phyloP scores from a whole-genome alignment of 495 filamentous ascomycete genomes.

The Talaromyces liani region DNA sequence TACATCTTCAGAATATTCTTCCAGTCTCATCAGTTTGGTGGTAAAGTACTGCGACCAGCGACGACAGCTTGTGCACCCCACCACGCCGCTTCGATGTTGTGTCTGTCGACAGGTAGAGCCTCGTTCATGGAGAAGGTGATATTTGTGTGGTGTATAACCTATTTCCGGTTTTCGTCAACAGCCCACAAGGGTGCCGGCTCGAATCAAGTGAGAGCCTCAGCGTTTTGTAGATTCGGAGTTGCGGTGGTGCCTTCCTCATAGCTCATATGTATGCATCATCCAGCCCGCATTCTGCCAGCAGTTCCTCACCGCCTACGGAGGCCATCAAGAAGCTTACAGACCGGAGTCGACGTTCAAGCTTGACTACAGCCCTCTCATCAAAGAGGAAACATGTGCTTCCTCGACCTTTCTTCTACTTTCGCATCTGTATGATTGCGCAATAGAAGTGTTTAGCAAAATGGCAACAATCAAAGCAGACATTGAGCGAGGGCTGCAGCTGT shows the following conservation, averaged over 20 bases:
- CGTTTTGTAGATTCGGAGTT: background rate
- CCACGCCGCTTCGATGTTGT: background rate
- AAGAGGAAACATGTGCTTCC: background rate
- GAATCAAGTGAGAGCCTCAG: background rate
- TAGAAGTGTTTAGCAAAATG: background rate
- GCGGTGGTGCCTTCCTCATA: background rate
- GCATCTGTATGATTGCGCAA: background rate
- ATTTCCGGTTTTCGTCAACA: background rate
- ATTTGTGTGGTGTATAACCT: background rate
- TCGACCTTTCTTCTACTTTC: background rate
- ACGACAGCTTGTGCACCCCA: conserved; percentile 1
- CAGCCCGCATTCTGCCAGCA: background rate
- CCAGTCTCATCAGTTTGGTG: background rate
- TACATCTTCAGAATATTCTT: background rate
- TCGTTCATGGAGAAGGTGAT: background rate
- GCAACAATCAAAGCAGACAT: background rate
- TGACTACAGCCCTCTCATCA: background rate
- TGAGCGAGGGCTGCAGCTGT: conserved; percentile 10
- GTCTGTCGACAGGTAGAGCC: background rate
- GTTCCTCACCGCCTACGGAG: background rate
- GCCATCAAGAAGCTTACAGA: background rate
- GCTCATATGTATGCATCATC: background rate
- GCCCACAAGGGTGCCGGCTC: background rate
- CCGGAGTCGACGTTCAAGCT: background rate
- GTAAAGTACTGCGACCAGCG: background rate